Percentiles rank a stretch among this genome's conserved stretches.
Conservation (phyloP, 2,329 filamentous ascomycete genomes). For the Akanthomyces uredinophilus region DNA sequence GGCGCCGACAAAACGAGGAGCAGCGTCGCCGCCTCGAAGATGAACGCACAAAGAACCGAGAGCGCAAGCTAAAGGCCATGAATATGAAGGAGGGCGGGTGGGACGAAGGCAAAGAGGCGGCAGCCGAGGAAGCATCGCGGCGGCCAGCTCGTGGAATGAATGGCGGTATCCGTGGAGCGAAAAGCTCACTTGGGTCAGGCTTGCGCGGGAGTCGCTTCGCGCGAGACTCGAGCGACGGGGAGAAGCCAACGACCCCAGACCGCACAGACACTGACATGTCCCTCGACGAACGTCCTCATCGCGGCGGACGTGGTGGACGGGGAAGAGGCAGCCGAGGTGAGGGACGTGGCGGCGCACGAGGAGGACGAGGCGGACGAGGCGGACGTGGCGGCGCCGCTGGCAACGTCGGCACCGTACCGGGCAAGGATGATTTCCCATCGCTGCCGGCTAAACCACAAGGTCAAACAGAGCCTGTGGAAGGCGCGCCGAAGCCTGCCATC, state of each 20-base stretch:
- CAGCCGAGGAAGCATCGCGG: conserved; percentile 36
- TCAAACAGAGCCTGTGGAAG: conserved; percentile 20
- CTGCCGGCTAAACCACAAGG: conserved; percentile 24
- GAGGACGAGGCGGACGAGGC: conserved; percentile 25
- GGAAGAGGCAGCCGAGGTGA: conserved; percentile 29
- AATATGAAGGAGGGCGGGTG: conserved; percentile 49
- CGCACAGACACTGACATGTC: conserved; percentile 22
- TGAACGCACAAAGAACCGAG: conserved; percentile 55
- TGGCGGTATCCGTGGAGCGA: conserved; percentile 29
- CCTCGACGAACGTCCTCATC: conserved; percentile 31
- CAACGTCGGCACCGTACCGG: conserved; percentile 19
- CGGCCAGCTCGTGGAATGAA: conserved; percentile 39
- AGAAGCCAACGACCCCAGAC: conserved; percentile 30
- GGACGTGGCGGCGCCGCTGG: conserved; percentile 23
- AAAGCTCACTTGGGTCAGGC: conserved; percentile 31
- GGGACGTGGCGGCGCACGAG: conserved; percentile 26
- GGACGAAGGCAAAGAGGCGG: conserved; percentile 53
- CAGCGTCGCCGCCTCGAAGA: conserved; percentile 49
- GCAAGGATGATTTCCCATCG: conserved; percentile 32
- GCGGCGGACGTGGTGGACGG: conserved; percentile 27
- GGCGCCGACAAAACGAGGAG: conserved; percentile 46
- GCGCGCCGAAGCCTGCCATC: conserved; percentile 27
- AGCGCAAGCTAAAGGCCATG: conserved; percentile 57
- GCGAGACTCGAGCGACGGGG: conserved; percentile 29
- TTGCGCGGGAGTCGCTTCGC: conserved; percentile 41